These are phyloP conservation scores for Microdochium nivale DNA, from an alignment of 2,329 filamentous ascomycete genomes.

Conservation along the genomic window DNA sequence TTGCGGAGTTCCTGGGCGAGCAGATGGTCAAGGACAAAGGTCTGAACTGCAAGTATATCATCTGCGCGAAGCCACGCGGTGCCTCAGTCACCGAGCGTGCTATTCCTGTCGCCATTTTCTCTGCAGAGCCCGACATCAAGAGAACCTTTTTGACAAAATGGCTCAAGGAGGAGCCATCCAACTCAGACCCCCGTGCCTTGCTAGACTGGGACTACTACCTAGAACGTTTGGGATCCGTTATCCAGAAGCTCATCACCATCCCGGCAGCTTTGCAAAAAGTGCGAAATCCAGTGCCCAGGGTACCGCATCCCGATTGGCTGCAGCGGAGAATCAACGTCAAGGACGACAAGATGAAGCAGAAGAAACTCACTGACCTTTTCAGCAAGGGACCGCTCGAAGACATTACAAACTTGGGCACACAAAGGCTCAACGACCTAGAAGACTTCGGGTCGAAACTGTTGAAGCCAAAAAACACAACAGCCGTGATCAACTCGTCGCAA, in stretches of 20 bases:
- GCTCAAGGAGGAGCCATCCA: conserved; percentile 84
- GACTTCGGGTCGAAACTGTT: conserved; percentile 66
- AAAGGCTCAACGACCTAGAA: conserved; percentile 61
- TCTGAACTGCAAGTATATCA: conserved; percentile 99
- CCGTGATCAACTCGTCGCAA: conserved; percentile 47
- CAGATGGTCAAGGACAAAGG: conserved; percentile 99
- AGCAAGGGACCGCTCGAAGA: conserved; percentile 64
- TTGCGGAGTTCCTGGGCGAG: conserved; percentile 93
- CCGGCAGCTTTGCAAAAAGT: conserved; percentile 93
- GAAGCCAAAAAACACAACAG: conserved; percentile 52
- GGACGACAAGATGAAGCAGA: conserved; percentile 96
- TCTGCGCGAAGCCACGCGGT: conserved; percentile 76
- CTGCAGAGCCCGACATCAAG: conserved; percentile 82
- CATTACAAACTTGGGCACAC: conserved; percentile 55
- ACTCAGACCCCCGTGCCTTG: conserved; percentile 82
- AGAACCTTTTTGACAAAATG: conserved; percentile 87
- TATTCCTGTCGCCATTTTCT: conserved; percentile 94
- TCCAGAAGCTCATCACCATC: conserved; percentile 98
- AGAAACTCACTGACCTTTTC: conserved; percentile 95
- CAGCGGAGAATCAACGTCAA: conserved; percentile 89
- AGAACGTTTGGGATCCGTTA: conserved; percentile 90
- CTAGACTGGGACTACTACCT: conserved; percentile 98
- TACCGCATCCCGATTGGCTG: conserved; percentile 94
- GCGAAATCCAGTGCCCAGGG: conserved; percentile 85
- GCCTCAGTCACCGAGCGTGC: conserved; percentile 92